Evolutionary conservation across 306 rosid species (phyloP).

Genomic region (Ormosia semicastrata): DNA sequence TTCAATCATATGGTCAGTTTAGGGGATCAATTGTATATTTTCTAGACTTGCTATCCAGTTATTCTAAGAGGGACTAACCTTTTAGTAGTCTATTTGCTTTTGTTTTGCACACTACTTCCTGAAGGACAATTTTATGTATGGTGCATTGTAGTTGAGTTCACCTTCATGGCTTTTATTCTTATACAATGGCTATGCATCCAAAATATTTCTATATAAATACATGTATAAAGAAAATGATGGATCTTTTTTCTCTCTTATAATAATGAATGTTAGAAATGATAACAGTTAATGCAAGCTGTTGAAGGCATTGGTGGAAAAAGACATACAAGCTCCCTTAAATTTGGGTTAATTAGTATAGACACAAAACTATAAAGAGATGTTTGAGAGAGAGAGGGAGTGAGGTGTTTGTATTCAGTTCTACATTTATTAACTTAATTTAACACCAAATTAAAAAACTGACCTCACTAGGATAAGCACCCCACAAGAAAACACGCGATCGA

Average conservation of each 20-base stretch:
- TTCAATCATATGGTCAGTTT: neutral
- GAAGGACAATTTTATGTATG: neutral
- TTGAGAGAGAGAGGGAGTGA: neutral
- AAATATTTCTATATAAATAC: neutral
- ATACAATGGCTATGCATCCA: neutral
- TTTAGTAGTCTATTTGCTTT: neutral
- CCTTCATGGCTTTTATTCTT: neutral
- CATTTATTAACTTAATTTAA: neutral
- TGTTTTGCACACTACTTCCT: neutral
- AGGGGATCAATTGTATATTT: neutral
- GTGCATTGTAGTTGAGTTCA: neutral
- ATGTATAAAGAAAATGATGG: neutral
- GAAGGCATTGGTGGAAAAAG: neutral
- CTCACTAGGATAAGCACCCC: conserved; percentile 93
- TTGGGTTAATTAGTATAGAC: neutral
- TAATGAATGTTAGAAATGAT: neutral
- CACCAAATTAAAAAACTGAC: conserved; percentile 42
- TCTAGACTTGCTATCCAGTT: neutral
- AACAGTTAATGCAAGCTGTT: neutral
- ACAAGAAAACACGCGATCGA: conserved; percentile 89
- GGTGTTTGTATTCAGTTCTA: neutral
- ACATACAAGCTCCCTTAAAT: neutral
- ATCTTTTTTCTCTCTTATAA: neutral
- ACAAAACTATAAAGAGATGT: neutral
- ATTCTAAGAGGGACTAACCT: neutral